Percentiles rank a stretch among this genome's conserved stretches.
These are phyloP conservation scores for Coemansia sp. DNA, from an alignment of 192 early-diverging fungal genomes.

Conservation along the genomic window DNA sequence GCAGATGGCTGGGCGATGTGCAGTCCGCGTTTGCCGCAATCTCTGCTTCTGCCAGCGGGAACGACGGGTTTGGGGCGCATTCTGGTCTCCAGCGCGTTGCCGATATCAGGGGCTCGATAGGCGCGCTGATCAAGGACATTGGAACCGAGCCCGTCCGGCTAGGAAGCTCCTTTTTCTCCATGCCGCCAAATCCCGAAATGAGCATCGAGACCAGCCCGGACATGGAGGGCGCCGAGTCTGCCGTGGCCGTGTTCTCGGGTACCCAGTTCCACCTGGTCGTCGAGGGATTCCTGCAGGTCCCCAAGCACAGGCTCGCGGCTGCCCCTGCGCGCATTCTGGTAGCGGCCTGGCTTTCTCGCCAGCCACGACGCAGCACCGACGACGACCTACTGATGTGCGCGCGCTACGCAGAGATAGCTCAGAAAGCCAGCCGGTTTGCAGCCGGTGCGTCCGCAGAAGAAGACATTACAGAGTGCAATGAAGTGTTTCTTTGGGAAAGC, in stretches of 20 bases:
- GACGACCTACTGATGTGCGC: slow-evolving; percentile 21
- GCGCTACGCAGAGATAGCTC: slow-evolving; percentile 8
- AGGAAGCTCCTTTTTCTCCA: slow-evolving; percentile 32
- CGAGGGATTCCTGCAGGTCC: slow-evolving; percentile 41
- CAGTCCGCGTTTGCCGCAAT: not conserved
- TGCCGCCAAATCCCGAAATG: slow-evolving; percentile 26
- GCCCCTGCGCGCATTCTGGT: slow-evolving; percentile 15
- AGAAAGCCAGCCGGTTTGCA: not conserved
- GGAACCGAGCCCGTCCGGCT: not conserved
- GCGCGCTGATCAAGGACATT: not conserved
- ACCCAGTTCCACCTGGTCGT: slow-evolving; percentile 43
- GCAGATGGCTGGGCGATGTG: slow-evolving; percentile 21
- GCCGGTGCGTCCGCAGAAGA: not conserved
- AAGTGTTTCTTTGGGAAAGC: slow-evolving; percentile 10
- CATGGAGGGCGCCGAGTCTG: slow-evolving; percentile 12
- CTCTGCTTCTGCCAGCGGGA: not conserved
- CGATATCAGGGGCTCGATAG: not conserved
- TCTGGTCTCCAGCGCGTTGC: not conserved
- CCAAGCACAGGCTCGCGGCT: slow-evolving; percentile 6
- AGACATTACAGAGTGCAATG: not conserved
- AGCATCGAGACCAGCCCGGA: slow-evolving; percentile 35
- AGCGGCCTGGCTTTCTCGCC: slow-evolving; percentile 35
- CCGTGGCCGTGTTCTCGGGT: slow-evolving; percentile 28
- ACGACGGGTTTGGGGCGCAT: not conserved
- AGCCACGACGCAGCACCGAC: slow-evolving; percentile 12